A percentile compares a stretch with the other conserved stretches of the same genome.
Evolutionary conservation across 345 rosid genomes (phyloP).

Genomic region (Heritiera littoralis): DNA sequence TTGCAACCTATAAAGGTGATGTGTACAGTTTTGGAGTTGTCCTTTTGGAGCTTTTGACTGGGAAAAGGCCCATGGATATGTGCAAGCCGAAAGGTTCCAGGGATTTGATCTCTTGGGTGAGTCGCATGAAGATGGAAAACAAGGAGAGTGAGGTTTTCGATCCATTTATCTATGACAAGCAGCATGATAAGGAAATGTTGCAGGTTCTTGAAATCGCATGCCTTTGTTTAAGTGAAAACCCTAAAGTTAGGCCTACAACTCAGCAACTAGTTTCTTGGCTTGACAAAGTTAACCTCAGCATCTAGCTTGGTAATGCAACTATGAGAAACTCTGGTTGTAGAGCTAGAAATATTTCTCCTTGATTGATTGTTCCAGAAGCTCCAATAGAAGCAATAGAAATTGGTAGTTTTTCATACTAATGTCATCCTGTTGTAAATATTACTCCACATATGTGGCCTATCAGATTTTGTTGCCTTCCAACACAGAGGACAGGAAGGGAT

Average conservation of each 20-base stretch:
- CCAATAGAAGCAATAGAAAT: neutral
- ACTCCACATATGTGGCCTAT: conserved; percentile 9
- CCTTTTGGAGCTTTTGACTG: conserved; percentile 82
- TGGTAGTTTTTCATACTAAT: neutral
- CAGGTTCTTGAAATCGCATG: conserved; percentile 69
- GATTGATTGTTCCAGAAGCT: neutral
- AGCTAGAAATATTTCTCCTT: conserved; percentile 11
- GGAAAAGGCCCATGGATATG: conserved; percentile 86
- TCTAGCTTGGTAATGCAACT: conserved; percentile 22
- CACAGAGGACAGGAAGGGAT: conserved; percentile 14
- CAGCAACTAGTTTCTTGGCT: conserved; percentile 74
- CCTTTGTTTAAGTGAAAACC: conserved; percentile 58
- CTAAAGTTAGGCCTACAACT: conserved; percentile 68
- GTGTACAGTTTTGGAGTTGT: conserved; percentile 91
- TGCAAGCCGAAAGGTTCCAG: conserved; percentile 68
- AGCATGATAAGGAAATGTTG: conserved; percentile 58
- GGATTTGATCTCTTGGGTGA: conserved; percentile 70
- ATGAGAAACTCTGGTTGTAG: conserved; percentile 20
- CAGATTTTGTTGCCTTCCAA: conserved; percentile 20
- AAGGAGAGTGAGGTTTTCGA: conserved; percentile 71
- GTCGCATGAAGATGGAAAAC: conserved; percentile 62
- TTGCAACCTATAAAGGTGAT: conserved; percentile 84
- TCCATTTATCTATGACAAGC: conserved; percentile 53
- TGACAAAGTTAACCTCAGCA: conserved; percentile 32
- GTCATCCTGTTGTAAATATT: conserved; percentile 34